Conservation (phyloP, 2,329 filamentous ascomycete species). For the Trichoderma lentiforme region DNA sequence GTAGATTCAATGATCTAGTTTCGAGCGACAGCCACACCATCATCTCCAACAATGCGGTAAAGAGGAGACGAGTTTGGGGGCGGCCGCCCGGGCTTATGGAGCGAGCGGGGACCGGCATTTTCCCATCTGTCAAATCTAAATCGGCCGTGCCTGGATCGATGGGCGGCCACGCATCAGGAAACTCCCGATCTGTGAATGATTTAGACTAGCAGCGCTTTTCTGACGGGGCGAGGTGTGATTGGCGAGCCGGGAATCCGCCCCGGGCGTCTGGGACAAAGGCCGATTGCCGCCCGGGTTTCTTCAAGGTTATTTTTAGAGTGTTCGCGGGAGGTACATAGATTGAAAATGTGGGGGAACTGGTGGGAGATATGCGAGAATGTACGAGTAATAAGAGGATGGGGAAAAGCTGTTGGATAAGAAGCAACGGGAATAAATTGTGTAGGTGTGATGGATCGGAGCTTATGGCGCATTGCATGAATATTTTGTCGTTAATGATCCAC, state of each 20-base stretch:
- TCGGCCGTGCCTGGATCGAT: conserved; percentile 12
- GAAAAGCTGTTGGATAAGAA: background rate
- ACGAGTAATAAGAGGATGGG: background rate
- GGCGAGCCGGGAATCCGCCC: background rate
- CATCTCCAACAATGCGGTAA: background rate
- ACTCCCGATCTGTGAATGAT: background rate
- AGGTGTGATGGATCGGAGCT: background rate
- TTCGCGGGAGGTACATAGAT: background rate
- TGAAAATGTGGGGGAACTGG: background rate
- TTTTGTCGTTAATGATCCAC: background rate
- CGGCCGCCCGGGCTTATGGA: background rate
- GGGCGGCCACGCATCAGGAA: background rate
- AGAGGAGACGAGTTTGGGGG: background rate
- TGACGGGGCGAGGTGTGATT: conserved; percentile 19
- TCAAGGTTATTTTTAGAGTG: background rate
- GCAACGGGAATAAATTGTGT: background rate
- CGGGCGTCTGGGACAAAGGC: background rate
- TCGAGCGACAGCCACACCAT: background rate
- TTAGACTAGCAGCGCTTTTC: background rate
- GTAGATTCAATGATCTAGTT: background rate
- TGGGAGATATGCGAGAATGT: background rate
- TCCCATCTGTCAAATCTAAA: background rate
- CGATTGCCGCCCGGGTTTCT: background rate
- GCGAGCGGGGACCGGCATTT: background rate
- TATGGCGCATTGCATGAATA: background rate